Evolutionary conservation across 2,329 filamentous ascomycete species (phyloP), one percentile per base, ranked within the genome.

Genomic region (Colletotrichum lini): DNA sequence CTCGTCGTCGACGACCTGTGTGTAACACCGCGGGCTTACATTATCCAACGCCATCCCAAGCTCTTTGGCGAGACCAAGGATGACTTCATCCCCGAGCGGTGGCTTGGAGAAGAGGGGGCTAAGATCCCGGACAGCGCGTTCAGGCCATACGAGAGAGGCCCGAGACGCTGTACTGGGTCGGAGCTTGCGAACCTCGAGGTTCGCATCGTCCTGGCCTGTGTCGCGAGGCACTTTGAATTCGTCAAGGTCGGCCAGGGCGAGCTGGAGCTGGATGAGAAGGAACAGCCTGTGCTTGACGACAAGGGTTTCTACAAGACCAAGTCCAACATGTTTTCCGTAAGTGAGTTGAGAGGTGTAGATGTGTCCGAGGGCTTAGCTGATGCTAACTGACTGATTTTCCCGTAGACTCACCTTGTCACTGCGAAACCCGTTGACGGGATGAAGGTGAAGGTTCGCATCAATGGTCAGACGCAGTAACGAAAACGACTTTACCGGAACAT

Each of bases 51-150:
- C 38, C 79, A 82, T 68, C 70, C 65, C 40, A 71, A 26, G 8
- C 77, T 80, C 35, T 83, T 76, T 73, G 82, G 82, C 10, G 78
- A 78, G 6, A 79, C 75, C 35, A 80, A 73, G 12, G 74, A 80
- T 44, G 77, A 77, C 61, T 85, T 81, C 62, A 74, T 78, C 10
- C 83, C 83, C 0, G 84, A 85, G 74, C 76, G 83, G 7, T 85
- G 82, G 82, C 52, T 69, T n/a, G 67, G 67, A 3, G 45, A 54
- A n/a, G 67, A 69, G 26, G 67, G 53, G 1, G 61, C 45, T 23
- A 69, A 69, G 42, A 65, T 69, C 16, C 67, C 67, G 1, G 67
- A 69, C 38, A 69, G 67, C n/a, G 40, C 53, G 7, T 69, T 69
- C 40, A 58, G 67, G 12, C 67, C 67, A 3, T 69, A 69, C 18